Conservation (phyloP, 805 yeast species). For the Ascoidea asiatica region DNA sequence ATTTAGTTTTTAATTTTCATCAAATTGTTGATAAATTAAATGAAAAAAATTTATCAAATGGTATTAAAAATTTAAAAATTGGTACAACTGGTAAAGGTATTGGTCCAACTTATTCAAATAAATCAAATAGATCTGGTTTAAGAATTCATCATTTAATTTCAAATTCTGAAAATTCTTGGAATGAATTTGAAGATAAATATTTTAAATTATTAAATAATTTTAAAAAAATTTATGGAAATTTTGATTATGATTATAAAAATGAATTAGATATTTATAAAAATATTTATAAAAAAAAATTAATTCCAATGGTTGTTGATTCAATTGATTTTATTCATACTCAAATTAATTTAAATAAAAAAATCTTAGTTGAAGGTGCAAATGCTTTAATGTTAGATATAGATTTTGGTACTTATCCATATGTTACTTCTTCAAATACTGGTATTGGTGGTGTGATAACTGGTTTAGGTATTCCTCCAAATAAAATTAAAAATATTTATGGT, state of each 20-base stretch:
- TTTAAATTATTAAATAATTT: constrained; percentile 69
- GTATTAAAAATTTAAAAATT: constrained; percentile 36
- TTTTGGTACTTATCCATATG: constrained; percentile 96
- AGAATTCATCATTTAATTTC: constrained; percentile 92
- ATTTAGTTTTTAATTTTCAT: constrained; percentile 94
- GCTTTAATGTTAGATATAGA: constrained; percentile 96
- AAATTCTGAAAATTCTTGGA: constrained; percentile 56
- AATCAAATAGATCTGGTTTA: constrained; percentile 92
- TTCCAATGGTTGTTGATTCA: constrained; percentile 91
- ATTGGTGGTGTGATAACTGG: constrained; percentile 98
- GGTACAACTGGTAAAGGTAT: constrained; percentile 99
- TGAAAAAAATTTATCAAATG: constrained; percentile 70
- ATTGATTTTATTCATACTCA: constrained; percentile 76
- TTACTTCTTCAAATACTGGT: constrained; percentile 90
- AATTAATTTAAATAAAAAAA: constrained; percentile 62
- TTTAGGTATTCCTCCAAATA: constrained; percentile 85
- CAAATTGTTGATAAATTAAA: constrained; percentile 92
- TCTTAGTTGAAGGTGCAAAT: constrained; percentile 94
- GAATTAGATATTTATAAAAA: constrained; percentile 69
- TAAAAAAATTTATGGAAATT: constrained; percentile 83
- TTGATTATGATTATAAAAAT: constrained; percentile 72
- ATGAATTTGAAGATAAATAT: constrained; percentile 69
- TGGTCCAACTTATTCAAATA: constrained; percentile 96
- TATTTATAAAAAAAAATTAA: constrained; percentile 57
- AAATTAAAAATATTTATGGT: constrained; percentile 74